Evolutionary conservation across 2,329 filamentous ascomycete genomes (phyloP).

Genomic region (Diaporthe batatas): DNA sequence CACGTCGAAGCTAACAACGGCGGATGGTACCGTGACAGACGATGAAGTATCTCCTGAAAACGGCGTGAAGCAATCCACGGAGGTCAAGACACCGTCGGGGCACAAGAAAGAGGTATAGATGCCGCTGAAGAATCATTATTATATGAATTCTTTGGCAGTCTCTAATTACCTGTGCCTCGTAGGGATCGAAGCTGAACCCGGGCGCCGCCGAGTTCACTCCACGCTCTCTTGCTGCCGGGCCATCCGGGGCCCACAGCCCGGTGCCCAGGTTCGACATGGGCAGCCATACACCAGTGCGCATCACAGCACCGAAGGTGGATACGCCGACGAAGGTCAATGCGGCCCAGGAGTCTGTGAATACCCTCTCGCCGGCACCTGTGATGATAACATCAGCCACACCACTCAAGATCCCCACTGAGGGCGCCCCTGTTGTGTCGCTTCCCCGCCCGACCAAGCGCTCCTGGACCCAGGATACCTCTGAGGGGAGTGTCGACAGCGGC

Average conservation of each 20-base stretch:
- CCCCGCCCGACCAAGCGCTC: not conserved
- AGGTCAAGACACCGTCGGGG: constrained; percentile 52
- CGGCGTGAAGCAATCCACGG: constrained; percentile 45
- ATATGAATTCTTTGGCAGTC: constrained; percentile 57
- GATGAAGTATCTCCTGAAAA: constrained; percentile 48
- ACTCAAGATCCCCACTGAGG: constrained; percentile 6
- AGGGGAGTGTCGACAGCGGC: constrained; percentile 10
- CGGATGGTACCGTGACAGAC: constrained; percentile 53
- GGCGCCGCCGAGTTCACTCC: constrained; percentile 69
- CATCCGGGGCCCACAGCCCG: constrained; percentile 42
- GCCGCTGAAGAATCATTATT: constrained; percentile 53
- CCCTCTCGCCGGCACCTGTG: not conserved
- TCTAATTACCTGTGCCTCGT: constrained; percentile 55
- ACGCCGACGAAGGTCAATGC: constrained; percentile 8
- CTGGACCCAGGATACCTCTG: constrained; percentile 7
- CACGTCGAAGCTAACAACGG: constrained; percentile 55
- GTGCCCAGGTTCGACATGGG: constrained; percentile 43
- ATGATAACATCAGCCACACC: constrained; percentile 30
- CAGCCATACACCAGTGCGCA: constrained; percentile 37
- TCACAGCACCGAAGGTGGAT: constrained; percentile 1
- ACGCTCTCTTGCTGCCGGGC: constrained; percentile 49
- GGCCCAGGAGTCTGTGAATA: not conserved
- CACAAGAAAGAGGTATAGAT: constrained; percentile 65
- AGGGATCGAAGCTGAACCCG: constrained; percentile 69
- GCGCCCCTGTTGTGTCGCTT: constrained; percentile 36